Evolutionary conservation across 2,329 filamentous ascomycete genomes (phyloP).

Genomic region (Waltergamsia citrina): DNA sequence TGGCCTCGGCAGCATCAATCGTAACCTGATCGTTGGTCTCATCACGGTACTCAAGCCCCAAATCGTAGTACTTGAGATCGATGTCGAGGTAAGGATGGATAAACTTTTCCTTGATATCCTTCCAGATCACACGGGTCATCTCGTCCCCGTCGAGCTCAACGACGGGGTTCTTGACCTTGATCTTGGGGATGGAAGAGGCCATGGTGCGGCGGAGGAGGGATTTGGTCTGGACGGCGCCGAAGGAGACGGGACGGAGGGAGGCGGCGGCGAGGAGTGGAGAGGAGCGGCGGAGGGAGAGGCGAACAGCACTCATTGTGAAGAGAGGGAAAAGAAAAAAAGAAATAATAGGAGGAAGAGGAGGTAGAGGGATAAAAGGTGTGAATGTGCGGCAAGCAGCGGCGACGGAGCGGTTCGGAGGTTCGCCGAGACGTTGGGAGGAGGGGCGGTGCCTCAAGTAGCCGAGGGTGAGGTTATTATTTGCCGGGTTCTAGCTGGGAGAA

Average conservation of each 20-base stretch:
- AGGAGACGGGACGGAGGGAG: slow-evolving; percentile 43
- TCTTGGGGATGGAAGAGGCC: slow-evolving; percentile 58
- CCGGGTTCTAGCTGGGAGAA: background rate
- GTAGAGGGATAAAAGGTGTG: background rate
- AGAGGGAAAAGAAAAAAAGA: slow-evolving; percentile 9
- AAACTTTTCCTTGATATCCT: slow-evolving; percentile 98
- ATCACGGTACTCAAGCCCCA: slow-evolving; percentile 90
- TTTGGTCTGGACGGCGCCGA: slow-evolving; percentile 25
- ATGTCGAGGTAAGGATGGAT: slow-evolving; percentile 94
- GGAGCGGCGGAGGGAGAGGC: slow-evolving; percentile 14
- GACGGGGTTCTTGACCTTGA: slow-evolving; percentile 98
- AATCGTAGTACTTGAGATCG: slow-evolving; percentile 96
- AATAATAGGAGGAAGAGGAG: background rate
- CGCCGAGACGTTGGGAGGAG: slow-evolving; percentile 1
- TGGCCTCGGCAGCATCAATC: slow-evolving; percentile 87
- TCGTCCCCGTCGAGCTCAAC: slow-evolving; percentile 92
- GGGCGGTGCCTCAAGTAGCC: slow-evolving; percentile 1
- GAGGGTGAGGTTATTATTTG: slow-evolving; percentile 4
- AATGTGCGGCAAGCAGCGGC: too few species aligned
- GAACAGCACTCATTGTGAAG: slow-evolving; percentile 18
- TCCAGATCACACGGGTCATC: slow-evolving; percentile 99
- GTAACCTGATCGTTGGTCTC: slow-evolving; percentile 96
- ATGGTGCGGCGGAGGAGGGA: slow-evolving; percentile 55
- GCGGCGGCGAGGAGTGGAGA: slow-evolving; percentile 18
- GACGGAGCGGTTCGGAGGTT: slow-evolving; percentile 1